Evolutionary conservation across 768 basidiomycete genomes (phyloP).

Genomic region (Sarcomyxa edulis): DNA sequence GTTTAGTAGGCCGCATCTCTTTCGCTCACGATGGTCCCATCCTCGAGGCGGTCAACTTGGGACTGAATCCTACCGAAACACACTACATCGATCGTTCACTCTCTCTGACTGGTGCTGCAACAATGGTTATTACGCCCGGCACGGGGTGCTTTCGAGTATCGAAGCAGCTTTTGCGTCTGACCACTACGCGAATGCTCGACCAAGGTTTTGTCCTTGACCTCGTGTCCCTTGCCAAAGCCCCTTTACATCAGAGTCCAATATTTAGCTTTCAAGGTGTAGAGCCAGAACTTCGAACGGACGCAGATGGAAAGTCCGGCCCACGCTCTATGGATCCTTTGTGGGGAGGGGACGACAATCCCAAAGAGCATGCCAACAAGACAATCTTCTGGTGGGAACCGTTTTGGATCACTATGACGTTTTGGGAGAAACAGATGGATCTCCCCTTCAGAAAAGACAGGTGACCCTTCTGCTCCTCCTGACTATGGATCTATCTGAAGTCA

Average conservation of each 20-base stretch:
- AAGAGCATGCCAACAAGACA: slow-evolving; percentile 31
- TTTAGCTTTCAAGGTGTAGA: slow-evolving; percentile 81
- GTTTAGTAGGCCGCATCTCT: slow-evolving; percentile 74
- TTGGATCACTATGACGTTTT: slow-evolving; percentile 77
- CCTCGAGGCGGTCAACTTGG: slow-evolving; percentile 92
- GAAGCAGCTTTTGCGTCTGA: slow-evolving; percentile 84
- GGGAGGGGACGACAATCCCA: slow-evolving; percentile 49
- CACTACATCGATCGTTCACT: slow-evolving; percentile 95
- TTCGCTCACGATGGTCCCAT: slow-evolving; percentile 92
- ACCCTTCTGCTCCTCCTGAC: slow-evolving; percentile 8
- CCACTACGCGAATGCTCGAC: slow-evolving; percentile 89
- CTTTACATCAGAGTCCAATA: slow-evolving; percentile 88
- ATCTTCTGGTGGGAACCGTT: slow-evolving; percentile 91
- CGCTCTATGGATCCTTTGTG: slow-evolving; percentile 67
- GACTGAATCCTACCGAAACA: slow-evolving; percentile 86
- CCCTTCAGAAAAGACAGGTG: slow-evolving; percentile 79
- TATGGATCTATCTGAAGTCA: slow-evolving; percentile 4
- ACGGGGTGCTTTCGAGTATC: slow-evolving; percentile 92
- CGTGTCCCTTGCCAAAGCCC: slow-evolving; percentile 84
- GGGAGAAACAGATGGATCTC: slow-evolving; percentile 84
- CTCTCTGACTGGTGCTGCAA: slow-evolving; percentile 79
- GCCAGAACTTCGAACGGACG: slow-evolving; percentile 41
- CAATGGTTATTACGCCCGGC: slow-evolving; percentile 87
- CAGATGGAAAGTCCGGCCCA: slow-evolving; percentile 36
- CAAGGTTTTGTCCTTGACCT: slow-evolving; percentile 90